Conservation (phyloP, 148 eudicot species). For the Amaranthus hypochondriacus region DNA sequence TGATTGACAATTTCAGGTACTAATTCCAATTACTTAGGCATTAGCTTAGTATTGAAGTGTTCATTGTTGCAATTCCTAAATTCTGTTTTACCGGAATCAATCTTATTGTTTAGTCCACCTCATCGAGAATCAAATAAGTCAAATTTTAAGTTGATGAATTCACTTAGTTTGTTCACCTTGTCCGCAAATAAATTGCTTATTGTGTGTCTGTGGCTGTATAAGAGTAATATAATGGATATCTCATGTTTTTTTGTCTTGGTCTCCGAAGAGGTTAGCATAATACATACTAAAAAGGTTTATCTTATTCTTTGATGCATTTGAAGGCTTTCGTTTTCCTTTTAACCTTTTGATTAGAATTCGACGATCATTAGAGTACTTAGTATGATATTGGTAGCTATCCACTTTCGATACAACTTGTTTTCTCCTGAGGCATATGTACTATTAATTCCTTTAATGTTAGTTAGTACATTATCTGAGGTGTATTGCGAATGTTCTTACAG, state of each 20-base stretch:
- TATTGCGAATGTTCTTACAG: slow-evolving; percentile 30
- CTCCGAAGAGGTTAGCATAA: too few species aligned
- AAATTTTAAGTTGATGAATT: background rate
- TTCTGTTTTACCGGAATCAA: background rate
- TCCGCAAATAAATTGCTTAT: background rate
- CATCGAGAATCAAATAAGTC: background rate
- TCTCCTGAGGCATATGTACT: background rate
- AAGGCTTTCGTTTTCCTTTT: background rate
- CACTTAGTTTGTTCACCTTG: background rate
- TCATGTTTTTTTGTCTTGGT: too few species aligned
- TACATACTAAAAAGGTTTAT: too few species aligned
- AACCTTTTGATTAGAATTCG: background rate
- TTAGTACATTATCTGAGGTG: slow-evolving; percentile 16
- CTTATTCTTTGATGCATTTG: background rate
- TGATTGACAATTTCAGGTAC: slow-evolving; percentile 94
- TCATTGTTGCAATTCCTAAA: background rate
- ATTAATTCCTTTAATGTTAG: background rate
- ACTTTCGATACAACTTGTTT: background rate
- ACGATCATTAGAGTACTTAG: too few species aligned
- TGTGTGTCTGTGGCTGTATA: background rate
- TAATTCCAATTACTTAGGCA: slow-evolving; percentile 4
- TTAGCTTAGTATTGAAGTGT: background rate
- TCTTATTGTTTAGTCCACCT: background rate
- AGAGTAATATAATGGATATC: background rate
- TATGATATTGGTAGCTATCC: background rate